Evolutionary conservation across 805 yeast genomes (phyloP).

Genomic region (Sungouiella blattae): DNA sequence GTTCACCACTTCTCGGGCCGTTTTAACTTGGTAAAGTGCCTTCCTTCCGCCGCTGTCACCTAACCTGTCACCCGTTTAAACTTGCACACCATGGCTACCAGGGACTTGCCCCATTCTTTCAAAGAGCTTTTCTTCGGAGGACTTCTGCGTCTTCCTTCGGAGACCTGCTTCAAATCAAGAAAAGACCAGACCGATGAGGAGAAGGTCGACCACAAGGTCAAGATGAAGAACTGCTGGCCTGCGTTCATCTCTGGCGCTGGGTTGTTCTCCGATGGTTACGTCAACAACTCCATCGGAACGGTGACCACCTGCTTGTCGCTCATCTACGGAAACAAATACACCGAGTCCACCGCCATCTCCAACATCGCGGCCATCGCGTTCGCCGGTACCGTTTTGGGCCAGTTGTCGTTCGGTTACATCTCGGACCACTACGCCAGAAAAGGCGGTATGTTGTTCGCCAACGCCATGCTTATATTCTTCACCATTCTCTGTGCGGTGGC

Average conservation of each 20-base stretch:
- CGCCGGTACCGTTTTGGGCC: constrained; percentile 89
- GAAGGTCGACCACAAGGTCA: constrained; percentile 13
- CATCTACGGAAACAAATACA: constrained; percentile 63
- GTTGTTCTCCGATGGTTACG: constrained; percentile 88
- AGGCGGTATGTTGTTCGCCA: constrained; percentile 77
- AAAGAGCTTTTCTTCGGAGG: constrained; percentile 11
- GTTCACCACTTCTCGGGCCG: background rate
- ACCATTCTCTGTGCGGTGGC: constrained; percentile 64
- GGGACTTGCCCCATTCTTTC: constrained; percentile 17
- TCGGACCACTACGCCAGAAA: constrained; percentile 82
- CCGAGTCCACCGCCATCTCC: constrained; percentile 63
- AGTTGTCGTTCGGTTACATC: constrained; percentile 72
- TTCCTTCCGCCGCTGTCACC: background rate
- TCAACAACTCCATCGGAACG: constrained; percentile 78
- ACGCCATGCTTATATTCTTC: constrained; percentile 69
- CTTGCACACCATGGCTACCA: constrained; percentile 12
- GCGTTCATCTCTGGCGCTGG: constrained; percentile 75
- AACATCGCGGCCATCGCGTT: constrained; percentile 87
- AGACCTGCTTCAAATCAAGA: constrained; percentile 5
- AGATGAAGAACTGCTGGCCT: constrained; percentile 27
- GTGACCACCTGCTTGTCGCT: constrained; percentile 65
- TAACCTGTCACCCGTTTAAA: background rate
- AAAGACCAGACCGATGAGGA: constrained; percentile 8
- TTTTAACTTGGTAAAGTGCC: background rate
- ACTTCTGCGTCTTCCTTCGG: constrained; percentile 11